Evolutionary conservation across 176 grass and related monocot species (phyloP).

Genomic region (Pontederia crassipes): DNA sequence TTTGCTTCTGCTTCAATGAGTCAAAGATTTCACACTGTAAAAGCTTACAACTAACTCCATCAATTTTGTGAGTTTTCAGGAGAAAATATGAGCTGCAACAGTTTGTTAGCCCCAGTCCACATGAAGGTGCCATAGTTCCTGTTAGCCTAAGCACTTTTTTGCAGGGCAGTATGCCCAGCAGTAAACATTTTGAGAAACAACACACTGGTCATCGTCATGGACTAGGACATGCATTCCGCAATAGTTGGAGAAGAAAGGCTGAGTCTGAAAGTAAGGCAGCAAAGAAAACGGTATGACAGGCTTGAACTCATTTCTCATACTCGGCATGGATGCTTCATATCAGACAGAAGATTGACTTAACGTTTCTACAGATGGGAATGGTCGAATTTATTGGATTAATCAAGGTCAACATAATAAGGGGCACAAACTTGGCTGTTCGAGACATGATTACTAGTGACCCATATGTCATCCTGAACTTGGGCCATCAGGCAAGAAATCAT

Average conservation of each 20-base stretch:
- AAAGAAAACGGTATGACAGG: constrained; percentile 47
- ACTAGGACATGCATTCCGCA: constrained; percentile 62
- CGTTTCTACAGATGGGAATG: constrained; percentile 68
- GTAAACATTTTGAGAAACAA: constrained; percentile 36
- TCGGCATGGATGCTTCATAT: neutral
- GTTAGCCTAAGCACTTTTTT: neutral
- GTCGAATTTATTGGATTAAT: constrained; percentile 91
- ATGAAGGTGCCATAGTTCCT: neutral
- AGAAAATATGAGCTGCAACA: constrained; percentile 81
- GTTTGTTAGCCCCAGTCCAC: constrained; percentile 33
- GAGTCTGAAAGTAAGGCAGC: constrained; percentile 42
- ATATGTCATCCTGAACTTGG: constrained; percentile 82
- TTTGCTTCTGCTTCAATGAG: no score
- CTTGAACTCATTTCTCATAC: neutral
- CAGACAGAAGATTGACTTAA: no score
- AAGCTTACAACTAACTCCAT: neutral
- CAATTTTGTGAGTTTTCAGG: constrained; percentile 28
- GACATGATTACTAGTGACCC: constrained; percentile 93
- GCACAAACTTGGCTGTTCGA: constrained; percentile 75
- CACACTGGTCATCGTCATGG: constrained; percentile 44
- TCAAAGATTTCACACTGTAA: no score
- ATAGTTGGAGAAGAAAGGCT: constrained; percentile 84
- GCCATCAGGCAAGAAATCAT: constrained; percentile 53
- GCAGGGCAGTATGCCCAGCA: neutral
- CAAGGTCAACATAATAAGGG: constrained; percentile 68